A percentile compares a stretch with the other conserved stretches of the same genome.
Conservation (phyloP, 345 rosid species). For the Brassica cretica region DNA sequence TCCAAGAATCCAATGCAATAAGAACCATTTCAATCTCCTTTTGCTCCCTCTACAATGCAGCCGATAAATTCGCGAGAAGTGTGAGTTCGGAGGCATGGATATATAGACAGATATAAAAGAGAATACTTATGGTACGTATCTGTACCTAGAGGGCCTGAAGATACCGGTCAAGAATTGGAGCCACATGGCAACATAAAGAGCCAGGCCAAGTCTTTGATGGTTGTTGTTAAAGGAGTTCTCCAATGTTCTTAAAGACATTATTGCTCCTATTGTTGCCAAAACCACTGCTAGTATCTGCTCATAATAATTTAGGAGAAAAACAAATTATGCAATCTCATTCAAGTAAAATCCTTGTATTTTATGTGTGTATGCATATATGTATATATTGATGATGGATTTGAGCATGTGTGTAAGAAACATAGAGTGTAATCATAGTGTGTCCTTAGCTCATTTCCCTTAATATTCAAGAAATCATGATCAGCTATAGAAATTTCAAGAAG, state of each 20-base stretch:
- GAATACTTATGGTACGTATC: background rate
- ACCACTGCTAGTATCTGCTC: slow-evolving; percentile 61
- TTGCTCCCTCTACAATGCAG: slow-evolving; percentile 58
- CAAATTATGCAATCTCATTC: background rate
- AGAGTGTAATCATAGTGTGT: slow-evolving; percentile 29
- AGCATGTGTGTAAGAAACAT: background rate
- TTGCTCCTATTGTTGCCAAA: slow-evolving; percentile 71
- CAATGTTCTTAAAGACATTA: slow-evolving; percentile 73
- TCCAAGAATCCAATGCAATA: slow-evolving; percentile 80
- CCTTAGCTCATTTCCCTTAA: slow-evolving; percentile 25
- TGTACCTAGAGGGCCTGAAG: slow-evolving; percentile 66
- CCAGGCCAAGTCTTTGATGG: slow-evolving; percentile 82
- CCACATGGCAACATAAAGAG: slow-evolving; percentile 71
- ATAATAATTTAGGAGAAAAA: background rate
- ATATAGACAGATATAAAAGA: background rate
- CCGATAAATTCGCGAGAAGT: background rate
- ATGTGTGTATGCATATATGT: background rate
- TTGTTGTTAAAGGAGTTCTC: slow-evolving; percentile 68
- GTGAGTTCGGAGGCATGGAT: slow-evolving; percentile 1
- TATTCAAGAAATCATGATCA: slow-evolving; percentile 42
- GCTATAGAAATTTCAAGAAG: slow-evolving; percentile 20
- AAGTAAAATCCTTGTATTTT: background rate
- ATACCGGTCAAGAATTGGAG: slow-evolving; percentile 66
- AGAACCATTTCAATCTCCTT: slow-evolving; percentile 71
- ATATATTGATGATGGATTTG: background rate